Base-by-base conservation (phyloP, 2,329 filamentous ascomycete genomes). In the Mycogone perniciosa region DNA sequence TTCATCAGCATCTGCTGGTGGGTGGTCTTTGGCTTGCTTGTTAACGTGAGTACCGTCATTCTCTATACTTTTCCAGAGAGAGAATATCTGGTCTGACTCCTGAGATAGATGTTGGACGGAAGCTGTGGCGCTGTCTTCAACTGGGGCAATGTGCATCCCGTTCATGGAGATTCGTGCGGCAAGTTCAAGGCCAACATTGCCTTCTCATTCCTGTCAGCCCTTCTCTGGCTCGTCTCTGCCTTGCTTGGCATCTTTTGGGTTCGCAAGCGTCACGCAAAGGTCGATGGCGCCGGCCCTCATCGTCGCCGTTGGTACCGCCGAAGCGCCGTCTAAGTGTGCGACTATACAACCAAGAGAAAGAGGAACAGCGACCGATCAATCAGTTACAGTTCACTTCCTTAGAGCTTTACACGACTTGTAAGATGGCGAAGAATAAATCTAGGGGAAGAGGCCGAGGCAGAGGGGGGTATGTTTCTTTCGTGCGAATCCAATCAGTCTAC, bases 1-100 rank as follows among this genome's bases (percentile, higher is more conserved):
- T 57, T 89, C 60, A 72, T 90, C 57, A 85, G 82, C 41, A 68
- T 84, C 50, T 74, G 79, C 44, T 90, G 85, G 85, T 89, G 88
- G 62, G 77, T 80, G 29, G 75, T 76, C 3, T 89, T 88, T 59
- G 84, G 82, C 35, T 71, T 88, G 5, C 71, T 86, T 5, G 81
- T 85, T 48, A 72, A 83, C 62, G 76, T 80, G 69, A 71, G 76
- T 73, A 4, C 6, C 27, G n/a, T 20, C 44, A 20, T 31, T 40
- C 40, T 43, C 44, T 38, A 40, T 35, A 38, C 6, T 13, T 27
- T 31, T 39, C 38, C 27, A 10, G 7, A 46, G 6, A 13, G 11
- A 34, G 31, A 9, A n/a, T 37, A 20, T 37, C 40, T 9, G 13
- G 26, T 13, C 4, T 50, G 34, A 46, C 27, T 34, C 9, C 3